Conservation (phyloP, 306 rosid genomes). For the Datisca glomerata region DNA sequence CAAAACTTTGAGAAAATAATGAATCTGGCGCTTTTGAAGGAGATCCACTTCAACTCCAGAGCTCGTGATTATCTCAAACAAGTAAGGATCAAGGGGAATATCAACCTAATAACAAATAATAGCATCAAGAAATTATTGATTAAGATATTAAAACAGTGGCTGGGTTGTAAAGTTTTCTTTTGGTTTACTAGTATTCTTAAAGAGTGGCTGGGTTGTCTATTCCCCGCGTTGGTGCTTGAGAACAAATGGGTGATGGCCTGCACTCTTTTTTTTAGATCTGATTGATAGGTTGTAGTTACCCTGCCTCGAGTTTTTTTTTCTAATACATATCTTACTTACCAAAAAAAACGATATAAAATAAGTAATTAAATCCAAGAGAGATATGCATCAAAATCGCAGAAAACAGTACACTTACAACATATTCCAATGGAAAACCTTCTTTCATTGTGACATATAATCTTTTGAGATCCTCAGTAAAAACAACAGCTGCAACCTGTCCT, state of each 20-base stretch:
- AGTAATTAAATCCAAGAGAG: not conserved
- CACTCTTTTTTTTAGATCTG: too few relatives aligned
- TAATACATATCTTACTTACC: too few relatives aligned
- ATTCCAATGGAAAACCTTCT: conserved; percentile 94
- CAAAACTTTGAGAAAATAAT: conserved; percentile 79
- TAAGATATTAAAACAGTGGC: too few relatives aligned
- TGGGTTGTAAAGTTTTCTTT: too few relatives aligned
- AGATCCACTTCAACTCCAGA: conserved; percentile 96
- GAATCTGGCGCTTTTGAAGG: conserved; percentile 71
- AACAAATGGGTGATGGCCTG: too few relatives aligned
- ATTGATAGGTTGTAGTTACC: too few relatives aligned
- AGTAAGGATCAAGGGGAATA: conserved; percentile 84
- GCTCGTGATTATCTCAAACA: conserved; percentile 76
- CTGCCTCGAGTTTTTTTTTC: too few relatives aligned
- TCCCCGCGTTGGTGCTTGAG: too few relatives aligned
- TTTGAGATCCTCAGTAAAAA: conserved; percentile 77
- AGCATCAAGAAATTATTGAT: too few relatives aligned
- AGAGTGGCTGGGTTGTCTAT: too few relatives aligned
- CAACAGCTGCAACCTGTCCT: conserved; percentile 87
- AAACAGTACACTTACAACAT: conserved; percentile 47
- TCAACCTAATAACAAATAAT: conserved; percentile 51
- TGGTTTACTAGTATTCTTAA: too few relatives aligned
- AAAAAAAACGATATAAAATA: too few relatives aligned
- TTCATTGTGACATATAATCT: conserved; percentile 82
- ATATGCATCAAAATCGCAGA: conserved; percentile 11